These are phyloP conservation scores for Peterozyma toletana DNA, from an alignment of 805 yeast species.

Conservation along the genomic window DNA sequence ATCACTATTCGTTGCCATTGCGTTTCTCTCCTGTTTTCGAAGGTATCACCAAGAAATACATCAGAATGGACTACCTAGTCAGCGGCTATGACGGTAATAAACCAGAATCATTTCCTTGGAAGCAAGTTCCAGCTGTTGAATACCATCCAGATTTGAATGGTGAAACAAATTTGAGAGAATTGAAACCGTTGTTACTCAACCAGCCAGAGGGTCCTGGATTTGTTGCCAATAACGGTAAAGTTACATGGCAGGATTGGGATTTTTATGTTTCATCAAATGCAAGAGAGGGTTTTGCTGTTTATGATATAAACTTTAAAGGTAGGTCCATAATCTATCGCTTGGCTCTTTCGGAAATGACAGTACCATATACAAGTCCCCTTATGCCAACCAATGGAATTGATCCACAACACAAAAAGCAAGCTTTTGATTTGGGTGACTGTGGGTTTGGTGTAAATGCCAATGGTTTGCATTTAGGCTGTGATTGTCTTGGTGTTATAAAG, in stretches of 20 bases:
- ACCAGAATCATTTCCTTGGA: constrained; percentile 55
- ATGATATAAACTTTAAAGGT: constrained; percentile 70
- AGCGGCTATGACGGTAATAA: constrained; percentile 57
- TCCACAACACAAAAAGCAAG: constrained; percentile 82
- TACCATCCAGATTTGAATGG: constrained; percentile 69
- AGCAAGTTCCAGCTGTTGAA: constrained; percentile 54
- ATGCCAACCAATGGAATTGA: constrained; percentile 30
- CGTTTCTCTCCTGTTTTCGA: constrained; percentile 72
- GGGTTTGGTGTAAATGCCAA: constrained; percentile 76
- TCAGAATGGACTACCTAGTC: constrained; percentile 70
- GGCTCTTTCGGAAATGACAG: constrained; percentile 77
- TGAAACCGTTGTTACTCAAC: constrained; percentile 60
- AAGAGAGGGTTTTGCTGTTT: constrained; percentile 75
- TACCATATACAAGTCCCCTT: constrained; percentile 74
- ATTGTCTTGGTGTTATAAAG: constrained; percentile 74
- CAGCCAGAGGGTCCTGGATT: constrained; percentile 84
- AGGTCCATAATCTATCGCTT: constrained; percentile 70
- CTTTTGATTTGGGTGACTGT: constrained; percentile 80
- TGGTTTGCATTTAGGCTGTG: constrained; percentile 66
- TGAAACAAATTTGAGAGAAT: constrained; percentile 39
- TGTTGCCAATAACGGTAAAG: constrained; percentile 45
- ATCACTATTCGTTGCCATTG: constrained; percentile 70
- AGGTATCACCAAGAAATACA: constrained; percentile 48
- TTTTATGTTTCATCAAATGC: constrained; percentile 62
- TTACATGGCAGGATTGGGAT: constrained; percentile 82